Evolutionary conservation across 805 yeast species (phyloP), one percentile per base, ranked within the genome.

Genomic region (Saccharomyces cerevisiae): DNA sequence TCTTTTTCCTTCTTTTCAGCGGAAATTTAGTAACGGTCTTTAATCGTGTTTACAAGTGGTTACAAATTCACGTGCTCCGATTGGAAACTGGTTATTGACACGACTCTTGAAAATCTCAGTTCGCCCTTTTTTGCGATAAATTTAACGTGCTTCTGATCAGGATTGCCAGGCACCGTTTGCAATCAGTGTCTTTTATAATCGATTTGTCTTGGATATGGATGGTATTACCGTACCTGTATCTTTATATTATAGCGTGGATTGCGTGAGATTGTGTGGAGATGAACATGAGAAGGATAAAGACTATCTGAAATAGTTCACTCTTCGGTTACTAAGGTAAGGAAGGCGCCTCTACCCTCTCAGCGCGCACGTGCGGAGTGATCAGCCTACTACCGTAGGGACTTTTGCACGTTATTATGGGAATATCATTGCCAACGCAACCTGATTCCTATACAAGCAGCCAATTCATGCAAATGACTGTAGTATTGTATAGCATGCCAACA

Each of bases 401-500:
- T 9, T 17, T 36, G 43, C 24, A 36, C 43, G 22, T 3, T 36
- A 36, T 17, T 14, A 36, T 8, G 8, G 24, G 17, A 17, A 21
- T 36, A 36, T 4, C 17, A 36, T 17, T 36, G 10, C 17, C 9
- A 21, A 9, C 43, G 11, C 4, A 17, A 17, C 13, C 24, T 17
- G 43, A 8, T 8, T 2, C 21, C 21, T 4, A 17, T n/a, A n/a
- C n/a, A 6, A 8, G 17, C 11, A 36, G 6, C 8, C 41, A n/a
- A 36, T n/a, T 36, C 10, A 8, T 6, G 11, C 13, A 31, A 14
- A 14, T 2, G 4, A 6, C 2, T 9, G 13, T 29, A 8, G 10
- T 3, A 10, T 13, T 8, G 31, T 29, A 13, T 9, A 9, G n/a
- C 17, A 76, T 99, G 85, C 31, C 73, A 94, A 80, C 59, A 94